Conservation (phyloP, 306 rosid species). For the Acacia crassicarpa region DNA sequence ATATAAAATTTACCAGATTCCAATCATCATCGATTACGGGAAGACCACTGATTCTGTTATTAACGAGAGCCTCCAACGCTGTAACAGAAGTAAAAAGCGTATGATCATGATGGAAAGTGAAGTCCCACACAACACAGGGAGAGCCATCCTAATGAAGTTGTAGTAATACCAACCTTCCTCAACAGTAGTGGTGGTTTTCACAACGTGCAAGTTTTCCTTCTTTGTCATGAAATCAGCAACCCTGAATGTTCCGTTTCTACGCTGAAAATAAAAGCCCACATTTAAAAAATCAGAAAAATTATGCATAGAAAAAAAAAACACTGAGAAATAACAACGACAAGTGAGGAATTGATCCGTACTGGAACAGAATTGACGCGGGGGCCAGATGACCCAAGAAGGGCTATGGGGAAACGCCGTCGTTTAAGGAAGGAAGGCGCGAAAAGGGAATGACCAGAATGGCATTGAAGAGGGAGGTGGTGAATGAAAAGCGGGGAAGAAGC, state of each 20-base stretch:
- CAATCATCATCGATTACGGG: slow-evolving; percentile 92
- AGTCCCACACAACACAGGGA: not conserved
- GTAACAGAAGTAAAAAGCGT: not conserved
- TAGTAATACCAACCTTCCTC: slow-evolving; percentile 63
- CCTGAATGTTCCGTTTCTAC: slow-evolving; percentile 50
- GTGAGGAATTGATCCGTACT: slow-evolving; percentile 42
- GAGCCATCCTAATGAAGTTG: not conserved
- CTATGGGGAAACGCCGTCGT: slow-evolving; percentile 27
- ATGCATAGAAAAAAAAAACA: not conserved
- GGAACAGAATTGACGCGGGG: slow-evolving; percentile 49
- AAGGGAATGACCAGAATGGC: slow-evolving; percentile 20
- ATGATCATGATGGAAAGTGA: not conserved
- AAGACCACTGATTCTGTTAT: slow-evolving; percentile 85
- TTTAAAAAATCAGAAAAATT: not conserved
- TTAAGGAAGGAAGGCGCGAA: slow-evolving; percentile 11
- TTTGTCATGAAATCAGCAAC: slow-evolving; percentile 94
- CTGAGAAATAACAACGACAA: slow-evolving; percentile 2
- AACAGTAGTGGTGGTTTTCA: slow-evolving; percentile 70
- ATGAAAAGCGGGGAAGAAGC: slow-evolving; percentile 9
- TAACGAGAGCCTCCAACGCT: slow-evolving; percentile 81
- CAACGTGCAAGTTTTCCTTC: slow-evolving; percentile 63
- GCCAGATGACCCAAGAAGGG: slow-evolving; percentile 31
- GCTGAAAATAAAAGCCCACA: slow-evolving; percentile 37
- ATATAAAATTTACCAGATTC: slow-evolving; percentile 65
- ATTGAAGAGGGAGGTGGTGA: slow-evolving; percentile 14